These are phyloP conservation scores for Pseudisothecium myosuroides DNA, from an alignment of 225 moss, liverwort and hornwort species.

Conservation along the genomic window DNA sequence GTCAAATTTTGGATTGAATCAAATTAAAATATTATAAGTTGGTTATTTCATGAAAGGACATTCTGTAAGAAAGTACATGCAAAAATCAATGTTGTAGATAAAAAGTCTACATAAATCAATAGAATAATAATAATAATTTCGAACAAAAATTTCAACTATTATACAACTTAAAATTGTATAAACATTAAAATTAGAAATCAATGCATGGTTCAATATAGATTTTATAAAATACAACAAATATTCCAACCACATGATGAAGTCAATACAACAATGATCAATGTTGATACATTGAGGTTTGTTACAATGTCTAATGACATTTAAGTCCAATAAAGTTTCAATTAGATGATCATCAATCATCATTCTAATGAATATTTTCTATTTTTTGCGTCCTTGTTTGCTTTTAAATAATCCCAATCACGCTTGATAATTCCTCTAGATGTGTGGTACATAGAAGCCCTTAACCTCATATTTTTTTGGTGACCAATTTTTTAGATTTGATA, in stretches of 20 bases:
- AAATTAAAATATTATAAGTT: not conserved
- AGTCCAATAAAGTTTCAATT: not conserved
- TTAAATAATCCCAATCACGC: fast-evolving
- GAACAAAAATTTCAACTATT: not conserved
- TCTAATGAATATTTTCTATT: not conserved
- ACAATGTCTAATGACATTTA: not conserved
- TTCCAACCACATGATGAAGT: not conserved
- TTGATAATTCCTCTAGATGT: not conserved
- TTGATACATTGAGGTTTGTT: not conserved
- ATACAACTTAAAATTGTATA: too few species aligned
- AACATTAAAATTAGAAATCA: not conserved
- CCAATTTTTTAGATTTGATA: too few species aligned
- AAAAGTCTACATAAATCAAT: not conserved
- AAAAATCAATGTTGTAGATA: not conserved
- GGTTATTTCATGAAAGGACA: not conserved
- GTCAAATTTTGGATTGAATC: not conserved
- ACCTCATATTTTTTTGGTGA: too few species aligned
- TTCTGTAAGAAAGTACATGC: fast-evolving
- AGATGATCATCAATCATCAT: not conserved
- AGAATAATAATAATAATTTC: not conserved
- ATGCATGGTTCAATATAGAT: too few species aligned
- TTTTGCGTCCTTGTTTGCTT: not conserved
- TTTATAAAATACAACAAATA: not conserved
- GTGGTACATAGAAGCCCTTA: too few species aligned
- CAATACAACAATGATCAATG: not conserved